Base-by-base conservation (phyloP, 768 basidiomycete genomes). In the Termitomyces titanicus region DNA sequence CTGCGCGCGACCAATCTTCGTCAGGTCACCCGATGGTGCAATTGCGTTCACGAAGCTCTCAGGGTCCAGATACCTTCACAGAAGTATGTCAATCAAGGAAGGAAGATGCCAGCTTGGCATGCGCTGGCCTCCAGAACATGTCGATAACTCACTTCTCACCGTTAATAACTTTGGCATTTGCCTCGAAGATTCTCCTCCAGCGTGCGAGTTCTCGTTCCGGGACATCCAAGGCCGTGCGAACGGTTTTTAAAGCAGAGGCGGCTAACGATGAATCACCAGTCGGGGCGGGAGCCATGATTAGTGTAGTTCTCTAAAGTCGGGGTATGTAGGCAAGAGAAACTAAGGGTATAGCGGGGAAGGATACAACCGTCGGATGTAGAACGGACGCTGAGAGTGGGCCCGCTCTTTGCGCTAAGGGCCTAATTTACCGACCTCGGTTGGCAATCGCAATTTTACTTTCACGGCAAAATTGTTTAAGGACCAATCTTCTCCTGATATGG, bases 21-120 rank as follows among this genome's bases (percentile, higher is more conserved):
- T 79, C 62, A 94, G 79, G 76, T 96, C 94, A 33, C 82, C 85
- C 46, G 81, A 81, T 2, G 96, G 94, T 31, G 90, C 94, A 69
- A 98, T 95, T 50, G 97, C 95, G 68, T 92, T 92, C 62, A 98
- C 89, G 71, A 99, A 99, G 64, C 86, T 86, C 29, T 94, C 88
- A 34, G 80, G 75, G 72, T 93, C 89, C 45, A 99, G 79, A 68
- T 84, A 96, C 72, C 95, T 98, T 62, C 27, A 56, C 37, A 68
- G 34, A 46, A 51, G 42, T 24, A 54, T 33, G 53, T 55, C 46
- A 65, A 42, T 48, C 50, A 47, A 51, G 51, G 47, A 46, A 53
- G 42, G 39, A 33, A 35, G 31, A 24, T 47, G 56, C 56, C 53
- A 61, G 50, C 49, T 54, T 38, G 12, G 38, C 56, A 57, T 53